Conservation (phyloP, 2,329 filamentous ascomycete species). For the Lomentospora prolificans region DNA sequence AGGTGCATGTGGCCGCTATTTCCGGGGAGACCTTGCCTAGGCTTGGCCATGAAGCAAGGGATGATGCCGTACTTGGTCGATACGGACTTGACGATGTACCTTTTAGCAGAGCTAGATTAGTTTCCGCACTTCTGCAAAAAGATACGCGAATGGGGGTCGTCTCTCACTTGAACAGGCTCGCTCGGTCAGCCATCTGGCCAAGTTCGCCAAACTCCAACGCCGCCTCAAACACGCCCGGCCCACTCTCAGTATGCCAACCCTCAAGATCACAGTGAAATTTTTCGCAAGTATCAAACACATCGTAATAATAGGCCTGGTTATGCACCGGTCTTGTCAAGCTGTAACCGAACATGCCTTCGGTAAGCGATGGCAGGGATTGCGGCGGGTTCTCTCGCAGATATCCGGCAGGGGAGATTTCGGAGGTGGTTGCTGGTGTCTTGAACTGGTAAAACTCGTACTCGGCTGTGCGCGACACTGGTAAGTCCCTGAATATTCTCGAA, state of each 20-base stretch:
- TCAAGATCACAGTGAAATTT: constrained; percentile 75
- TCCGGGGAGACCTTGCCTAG: constrained; percentile 77
- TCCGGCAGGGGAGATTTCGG: constrained; percentile 55
- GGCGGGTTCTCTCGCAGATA: constrained; percentile 68
- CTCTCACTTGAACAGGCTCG: constrained; percentile 78
- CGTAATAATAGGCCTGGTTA: constrained; percentile 89
- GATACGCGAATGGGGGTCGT: not conserved
- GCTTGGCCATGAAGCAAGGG: constrained; percentile 98
- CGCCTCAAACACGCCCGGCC: constrained; percentile 90
- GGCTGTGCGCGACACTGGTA: constrained; percentile 37
- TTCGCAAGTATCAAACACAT: constrained; percentile 70
- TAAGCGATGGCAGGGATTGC: constrained; percentile 64
- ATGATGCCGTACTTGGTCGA: constrained; percentile 83
- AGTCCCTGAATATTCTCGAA: not conserved
- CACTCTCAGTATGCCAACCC: constrained; percentile 92
- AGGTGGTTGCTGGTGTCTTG: constrained; percentile 48
- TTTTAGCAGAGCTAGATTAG: constrained; percentile 15
- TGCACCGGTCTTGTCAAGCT: constrained; percentile 77
- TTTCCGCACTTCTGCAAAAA: too few species aligned
- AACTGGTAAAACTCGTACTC: constrained; percentile 97
- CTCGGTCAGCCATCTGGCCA: constrained; percentile 81
- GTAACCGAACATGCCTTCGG: constrained; percentile 95
- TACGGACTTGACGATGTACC: constrained; percentile 79
- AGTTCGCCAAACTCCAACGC: constrained; percentile 87
- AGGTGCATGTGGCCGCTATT: constrained; percentile 96